A percentile compares a stretch with the other conserved stretches of the same genome.
Conservation (phyloP, 2,329 filamentous ascomycete genomes). For the Aureobasidium sp. region DNA sequence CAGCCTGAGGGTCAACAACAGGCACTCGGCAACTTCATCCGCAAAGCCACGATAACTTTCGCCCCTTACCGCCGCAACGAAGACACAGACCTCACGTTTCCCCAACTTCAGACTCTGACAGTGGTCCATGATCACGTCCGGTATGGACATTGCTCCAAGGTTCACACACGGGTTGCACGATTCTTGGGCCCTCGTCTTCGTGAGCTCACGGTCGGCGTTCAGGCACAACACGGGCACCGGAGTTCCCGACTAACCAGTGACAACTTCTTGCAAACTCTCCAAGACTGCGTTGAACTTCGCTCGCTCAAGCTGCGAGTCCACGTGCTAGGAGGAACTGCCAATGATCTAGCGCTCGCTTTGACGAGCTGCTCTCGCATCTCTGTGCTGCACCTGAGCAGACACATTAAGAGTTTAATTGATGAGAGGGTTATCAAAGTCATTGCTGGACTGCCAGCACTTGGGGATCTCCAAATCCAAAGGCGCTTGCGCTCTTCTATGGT, state of each 20-base stretch:
- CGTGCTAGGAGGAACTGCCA: not conserved
- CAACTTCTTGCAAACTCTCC: not conserved
- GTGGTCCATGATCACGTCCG: not conserved
- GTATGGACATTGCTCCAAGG: not conserved
- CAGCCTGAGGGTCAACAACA: too few relatives aligned
- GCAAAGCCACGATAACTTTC: not conserved
- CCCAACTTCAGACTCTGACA: not conserved
- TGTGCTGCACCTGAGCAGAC: not conserved
- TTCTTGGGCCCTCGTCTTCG: not conserved
- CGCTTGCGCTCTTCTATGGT: not conserved
- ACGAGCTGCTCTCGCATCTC: not conserved
- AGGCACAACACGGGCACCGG: not conserved
- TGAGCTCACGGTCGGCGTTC: not conserved
- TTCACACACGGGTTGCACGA: not conserved
- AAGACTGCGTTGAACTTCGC: not conserved
- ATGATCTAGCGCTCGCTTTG: not conserved
- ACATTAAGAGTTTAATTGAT: not conserved
- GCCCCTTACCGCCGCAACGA: not conserved
- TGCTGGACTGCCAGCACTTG: not conserved
- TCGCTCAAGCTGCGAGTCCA: not conserved
- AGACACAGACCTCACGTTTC: not conserved
- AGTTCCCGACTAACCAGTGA: not conserved
- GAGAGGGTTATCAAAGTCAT: not conserved
- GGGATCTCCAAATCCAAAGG: not conserved
- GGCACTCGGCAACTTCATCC: not conserved